These are phyloP conservation scores for Trypanosoma platydactyli DNA, from an alignment of 208 protist species.

Conservation along the genomic window DNA sequence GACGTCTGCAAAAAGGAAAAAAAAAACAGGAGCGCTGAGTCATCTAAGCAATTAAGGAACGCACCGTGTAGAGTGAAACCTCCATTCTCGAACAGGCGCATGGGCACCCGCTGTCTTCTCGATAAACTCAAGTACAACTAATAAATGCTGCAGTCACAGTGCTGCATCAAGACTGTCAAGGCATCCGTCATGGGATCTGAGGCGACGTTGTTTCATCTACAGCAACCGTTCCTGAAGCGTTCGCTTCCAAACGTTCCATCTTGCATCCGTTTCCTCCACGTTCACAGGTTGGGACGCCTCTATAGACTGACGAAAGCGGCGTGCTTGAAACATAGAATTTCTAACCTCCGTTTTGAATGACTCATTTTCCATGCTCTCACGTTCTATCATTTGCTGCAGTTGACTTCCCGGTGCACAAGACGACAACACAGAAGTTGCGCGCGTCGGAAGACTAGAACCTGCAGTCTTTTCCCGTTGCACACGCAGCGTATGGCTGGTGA, in stretches of 20 bases:
- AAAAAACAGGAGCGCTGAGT: constrained; percentile 4
- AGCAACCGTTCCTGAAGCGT: constrained; percentile 12
- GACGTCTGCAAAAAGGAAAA: not conserved
- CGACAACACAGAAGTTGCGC: not conserved
- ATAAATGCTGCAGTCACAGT: no score
- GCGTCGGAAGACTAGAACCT: not conserved
- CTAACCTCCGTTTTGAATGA: not conserved
- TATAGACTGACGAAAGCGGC: not conserved
- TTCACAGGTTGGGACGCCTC: not conserved
- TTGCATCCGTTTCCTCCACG: constrained; percentile 5
- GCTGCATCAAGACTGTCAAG: not conserved
- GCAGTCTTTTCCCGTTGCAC: constrained; percentile 1
- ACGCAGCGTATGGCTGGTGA: not conserved
- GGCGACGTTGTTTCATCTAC: not conserved
- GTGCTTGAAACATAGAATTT: constrained; percentile 6
- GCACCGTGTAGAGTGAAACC: not conserved
- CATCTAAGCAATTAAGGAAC: not conserved
- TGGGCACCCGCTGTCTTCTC: no score
- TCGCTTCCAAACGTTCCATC: constrained; percentile 20
- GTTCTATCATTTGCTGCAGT: constrained; percentile 7
- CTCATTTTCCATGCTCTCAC: constrained; percentile 19
- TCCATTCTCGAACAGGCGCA: no score
- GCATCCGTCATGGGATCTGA: not conserved
- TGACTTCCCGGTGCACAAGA: not conserved
- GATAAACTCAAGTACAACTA: no score